phyloP scores from a whole-genome alignment of 176 grass and related monocot species.

The Neostapfia colusana region DNA sequence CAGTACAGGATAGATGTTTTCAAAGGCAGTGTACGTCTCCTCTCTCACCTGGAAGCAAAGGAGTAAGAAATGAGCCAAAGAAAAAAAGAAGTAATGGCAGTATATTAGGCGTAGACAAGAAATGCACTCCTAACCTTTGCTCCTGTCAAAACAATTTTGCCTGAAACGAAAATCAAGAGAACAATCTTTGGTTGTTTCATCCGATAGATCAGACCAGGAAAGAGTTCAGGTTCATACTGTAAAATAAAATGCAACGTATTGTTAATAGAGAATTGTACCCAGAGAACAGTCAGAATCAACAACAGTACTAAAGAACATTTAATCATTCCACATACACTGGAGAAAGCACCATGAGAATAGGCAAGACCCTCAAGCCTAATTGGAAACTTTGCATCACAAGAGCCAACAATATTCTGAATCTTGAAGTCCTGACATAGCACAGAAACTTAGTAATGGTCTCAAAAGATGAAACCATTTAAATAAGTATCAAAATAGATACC shows the following conservation, averaged over 20 bases:
- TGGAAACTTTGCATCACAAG: constrained; percentile 97
- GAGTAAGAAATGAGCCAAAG: background rate
- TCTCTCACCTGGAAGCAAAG: constrained; percentile 72
- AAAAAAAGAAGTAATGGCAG: background rate
- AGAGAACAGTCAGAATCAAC: background rate
- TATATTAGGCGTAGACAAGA: background rate
- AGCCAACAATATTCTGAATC: constrained; percentile 94
- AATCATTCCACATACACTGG: constrained; percentile 62
- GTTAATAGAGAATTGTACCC: background rate
- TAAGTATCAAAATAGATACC: constrained; percentile 49
- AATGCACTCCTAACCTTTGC: constrained; percentile 64
- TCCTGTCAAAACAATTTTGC: constrained; percentile 94
- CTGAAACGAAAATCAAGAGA: constrained; percentile 97
- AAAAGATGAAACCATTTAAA: constrained; percentile 14
- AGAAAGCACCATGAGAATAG: constrained; percentile 95
- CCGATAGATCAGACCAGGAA: constrained; percentile 89
- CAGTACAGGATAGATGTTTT: constrained; percentile 95
- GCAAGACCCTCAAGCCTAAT: constrained; percentile 95
- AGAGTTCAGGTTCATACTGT: constrained; percentile 92
- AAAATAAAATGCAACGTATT: constrained; percentile 10
- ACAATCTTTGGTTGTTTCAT: constrained; percentile 98
- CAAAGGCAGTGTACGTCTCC: constrained; percentile 93
- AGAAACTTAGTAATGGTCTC: constrained; percentile 9
- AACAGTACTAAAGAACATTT: background rate
- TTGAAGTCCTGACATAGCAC: constrained; percentile 72